Evolutionary conservation across 2,329 filamentous ascomycete genomes (phyloP).

Genomic region (Aspergillus pseudotamarii): DNA sequence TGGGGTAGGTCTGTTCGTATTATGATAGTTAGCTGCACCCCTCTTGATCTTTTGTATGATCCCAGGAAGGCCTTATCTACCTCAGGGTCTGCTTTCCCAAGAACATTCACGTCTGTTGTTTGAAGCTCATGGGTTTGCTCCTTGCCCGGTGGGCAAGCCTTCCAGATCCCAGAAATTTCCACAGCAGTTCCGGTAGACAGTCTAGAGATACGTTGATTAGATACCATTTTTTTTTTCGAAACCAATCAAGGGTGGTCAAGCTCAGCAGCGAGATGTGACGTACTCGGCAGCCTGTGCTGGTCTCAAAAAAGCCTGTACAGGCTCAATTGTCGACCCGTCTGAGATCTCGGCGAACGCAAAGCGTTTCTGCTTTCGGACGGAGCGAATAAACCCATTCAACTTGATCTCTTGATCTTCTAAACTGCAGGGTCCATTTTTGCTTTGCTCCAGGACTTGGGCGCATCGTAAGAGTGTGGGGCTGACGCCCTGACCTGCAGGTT

Average conservation of each 20-base stretch:
- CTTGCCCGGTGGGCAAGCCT: constrained; percentile 65
- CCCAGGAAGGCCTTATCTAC: constrained; percentile 53
- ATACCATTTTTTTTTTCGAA: not conserved
- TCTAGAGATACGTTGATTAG: constrained; percentile 51
- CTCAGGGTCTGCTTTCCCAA: constrained; percentile 78
- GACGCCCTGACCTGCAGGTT: constrained; percentile 15
- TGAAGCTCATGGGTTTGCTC: constrained; percentile 80
- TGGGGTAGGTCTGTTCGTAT: constrained; percentile 71
- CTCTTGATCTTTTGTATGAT: not conserved
- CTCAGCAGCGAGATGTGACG: constrained; percentile 34
- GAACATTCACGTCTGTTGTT: constrained; percentile 67
- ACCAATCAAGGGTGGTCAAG: not conserved
- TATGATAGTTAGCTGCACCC: not conserved
- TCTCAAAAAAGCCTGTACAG: constrained; percentile 79
- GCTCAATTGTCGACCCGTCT: constrained; percentile 79
- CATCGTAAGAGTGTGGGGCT: constrained; percentile 36
- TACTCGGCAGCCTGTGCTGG: constrained; percentile 74
- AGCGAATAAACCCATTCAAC: constrained; percentile 79
- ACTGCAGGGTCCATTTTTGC: constrained; percentile 27
- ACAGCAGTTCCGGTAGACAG: constrained; percentile 82
- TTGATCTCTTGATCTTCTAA: constrained; percentile 50
- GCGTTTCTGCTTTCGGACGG: constrained; percentile 82
- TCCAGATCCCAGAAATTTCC: constrained; percentile 76
- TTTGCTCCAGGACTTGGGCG: constrained; percentile 41
- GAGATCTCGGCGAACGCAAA: constrained; percentile 81